Evolutionary conservation across 2,329 filamentous ascomycete species (phyloP).

Genomic region (Diaporthe eres): DNA sequence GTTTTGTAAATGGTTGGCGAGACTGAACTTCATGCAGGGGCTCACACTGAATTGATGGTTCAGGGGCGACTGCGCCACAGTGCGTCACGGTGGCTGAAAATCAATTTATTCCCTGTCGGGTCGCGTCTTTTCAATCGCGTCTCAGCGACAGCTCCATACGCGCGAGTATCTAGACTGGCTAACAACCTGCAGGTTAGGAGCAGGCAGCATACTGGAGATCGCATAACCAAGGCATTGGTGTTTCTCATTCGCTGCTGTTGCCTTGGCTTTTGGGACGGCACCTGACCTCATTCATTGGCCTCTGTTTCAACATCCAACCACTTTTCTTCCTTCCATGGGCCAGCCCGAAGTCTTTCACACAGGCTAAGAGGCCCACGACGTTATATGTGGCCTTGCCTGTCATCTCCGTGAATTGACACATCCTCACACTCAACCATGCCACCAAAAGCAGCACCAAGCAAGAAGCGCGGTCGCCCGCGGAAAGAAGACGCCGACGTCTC

Average conservation of each 20-base stretch:
- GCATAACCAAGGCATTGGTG: neutral
- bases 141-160: neutral
- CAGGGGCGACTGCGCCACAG: slow-evolving; percentile 36
- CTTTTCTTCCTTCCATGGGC: neutral
- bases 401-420: neutral
- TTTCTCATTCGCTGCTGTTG: neutral
- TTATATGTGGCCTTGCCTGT: neutral
- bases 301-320: neutral
- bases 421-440: slow-evolving; percentile 23
- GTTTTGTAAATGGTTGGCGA: neutral
- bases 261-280: neutral
- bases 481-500: slow-evolving; percentile 36
- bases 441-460: slow-evolving; percentile 23
- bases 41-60: neutral
- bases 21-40: neutral
- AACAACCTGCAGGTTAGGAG: neutral
- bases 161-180: neutral
- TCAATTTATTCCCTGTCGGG: slow-evolving; percentile 31
- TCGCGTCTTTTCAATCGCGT: slow-evolving; percentile 25
- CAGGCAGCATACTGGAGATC: neutral
- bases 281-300: neutral
- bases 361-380: neutral
- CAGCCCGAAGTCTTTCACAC: neutral
- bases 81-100: slow-evolving; percentile 26
- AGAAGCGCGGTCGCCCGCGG: slow-evolving; percentile 40